Conservation (phyloP, 139 green algal species). For the Edaphochlamys debaryana region DNA sequence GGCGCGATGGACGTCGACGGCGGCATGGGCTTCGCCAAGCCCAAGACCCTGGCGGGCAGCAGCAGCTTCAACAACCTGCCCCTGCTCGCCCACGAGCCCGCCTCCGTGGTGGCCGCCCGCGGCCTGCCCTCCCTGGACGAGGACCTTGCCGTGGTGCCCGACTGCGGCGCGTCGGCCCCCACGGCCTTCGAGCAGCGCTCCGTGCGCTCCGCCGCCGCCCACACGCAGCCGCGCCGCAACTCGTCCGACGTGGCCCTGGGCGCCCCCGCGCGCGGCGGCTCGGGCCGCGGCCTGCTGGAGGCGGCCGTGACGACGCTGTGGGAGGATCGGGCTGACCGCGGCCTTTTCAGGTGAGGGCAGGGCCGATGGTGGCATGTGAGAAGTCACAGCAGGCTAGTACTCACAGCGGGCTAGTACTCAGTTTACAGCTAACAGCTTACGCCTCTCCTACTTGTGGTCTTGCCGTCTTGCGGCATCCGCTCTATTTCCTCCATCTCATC, state of each 20-base stretch:
- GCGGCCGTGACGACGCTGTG: conserved; percentile 76
- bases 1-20: neutral
- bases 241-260: conserved; percentile 12
- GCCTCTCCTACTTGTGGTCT: too few species aligned
- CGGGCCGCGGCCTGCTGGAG: conserved; percentile 68
- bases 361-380: too few species aligned
- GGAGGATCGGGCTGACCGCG: conserved; percentile 75
- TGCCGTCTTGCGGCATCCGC: too few species aligned
- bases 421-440: too few species aligned
- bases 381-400: too few species aligned
- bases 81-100: too few species aligned
- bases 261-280: neutral
- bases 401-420: too few species aligned
- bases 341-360: conserved; percentile 28
- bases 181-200: neutral
- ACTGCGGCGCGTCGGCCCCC: neutral
- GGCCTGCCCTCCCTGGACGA: too few species aligned
- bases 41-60: too few species aligned
- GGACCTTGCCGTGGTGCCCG: neutral
- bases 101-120: too few species aligned
- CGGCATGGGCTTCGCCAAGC: too few species aligned
- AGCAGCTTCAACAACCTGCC: neutral
- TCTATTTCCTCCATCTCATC: neutral
- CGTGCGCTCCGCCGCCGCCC: neutral
- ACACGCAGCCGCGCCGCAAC: conserved; percentile 8